Base-by-base conservation (phyloP, 495 filamentous ascomycete species). In the Chaetomidium leptoderma region DNA sequence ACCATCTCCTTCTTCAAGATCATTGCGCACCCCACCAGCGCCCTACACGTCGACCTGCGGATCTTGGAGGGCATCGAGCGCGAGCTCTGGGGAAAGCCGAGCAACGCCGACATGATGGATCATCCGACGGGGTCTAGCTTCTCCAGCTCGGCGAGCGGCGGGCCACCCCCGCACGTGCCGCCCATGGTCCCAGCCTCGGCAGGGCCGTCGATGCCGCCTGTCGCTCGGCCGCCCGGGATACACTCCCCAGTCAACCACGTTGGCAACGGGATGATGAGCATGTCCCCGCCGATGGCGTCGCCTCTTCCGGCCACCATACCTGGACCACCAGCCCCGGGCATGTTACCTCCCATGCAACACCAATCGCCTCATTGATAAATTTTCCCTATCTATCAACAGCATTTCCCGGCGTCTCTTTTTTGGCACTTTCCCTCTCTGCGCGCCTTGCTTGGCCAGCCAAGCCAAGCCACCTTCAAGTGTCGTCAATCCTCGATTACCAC, bases 1-100 rank as follows among this genome's bases (percentile, higher is more conserved):
- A 96, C 91, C 3, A 90, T 93, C 53, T 66, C 65, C 1, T 87
- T 96, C 61, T 81, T 93, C 48, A 70, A 77, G 17, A 68, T 78
- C 45, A 81, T 83, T 48, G 75, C 78, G 23, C 75, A 84, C 14
- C 84, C 86, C 21, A 85, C 87, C 0, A 86, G 86, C 48, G 85
- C 85, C 2, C 77, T 95, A 0, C 68, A 72, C 17, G 77, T 80
- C 19, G 88, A 93, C 64, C 78, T 83, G 63, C 76, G 77, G 23
- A 91, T 93, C 37, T 73, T 93, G 21, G 78, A 79, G 27, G 78
- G 80, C 11, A 74, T 87, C 23, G 81, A 83, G 33, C 66, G 72
- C n/a, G 79, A 82, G 49, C 78, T 82, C 53, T 70, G 70, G 57
- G 47, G 44, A 2, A 60, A 46, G 39, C 19, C 46, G 1, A 55